A percentile compares a stretch with the other conserved stretches of the same genome.
Evolutionary conservation across 2,329 filamentous ascomycete species (phyloP).

Genomic region (Colletotrichum liaoningense): DNA sequence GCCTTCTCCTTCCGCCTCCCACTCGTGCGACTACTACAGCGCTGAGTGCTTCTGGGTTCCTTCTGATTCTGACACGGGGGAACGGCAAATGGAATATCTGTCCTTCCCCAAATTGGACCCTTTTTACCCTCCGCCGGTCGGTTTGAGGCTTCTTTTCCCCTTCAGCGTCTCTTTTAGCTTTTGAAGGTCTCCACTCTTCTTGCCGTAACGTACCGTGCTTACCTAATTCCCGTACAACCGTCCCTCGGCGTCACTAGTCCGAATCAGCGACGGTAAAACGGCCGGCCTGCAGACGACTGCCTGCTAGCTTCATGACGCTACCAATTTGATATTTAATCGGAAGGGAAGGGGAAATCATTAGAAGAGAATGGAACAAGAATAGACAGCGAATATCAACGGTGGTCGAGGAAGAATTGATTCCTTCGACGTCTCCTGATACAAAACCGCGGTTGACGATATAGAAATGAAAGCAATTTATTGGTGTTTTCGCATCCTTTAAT

Average conservation of each 20-base stretch:
- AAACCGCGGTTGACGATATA: background rate
- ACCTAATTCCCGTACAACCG: background rate
- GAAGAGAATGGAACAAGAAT: too few species aligned
- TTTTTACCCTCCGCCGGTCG: background rate
- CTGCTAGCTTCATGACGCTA: background rate
- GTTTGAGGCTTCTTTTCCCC: conserved; percentile 14
- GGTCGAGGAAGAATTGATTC: too few species aligned
- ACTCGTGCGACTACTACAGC: too few species aligned
- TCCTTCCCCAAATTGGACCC: conserved; percentile 29
- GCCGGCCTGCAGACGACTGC: background rate
- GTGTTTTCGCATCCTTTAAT: conserved; percentile 13
- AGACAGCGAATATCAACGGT: too few species aligned
- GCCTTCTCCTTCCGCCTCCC: conserved; percentile 9
- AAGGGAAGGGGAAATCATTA: too few species aligned
- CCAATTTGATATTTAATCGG: background rate
- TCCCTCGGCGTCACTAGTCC: background rate
- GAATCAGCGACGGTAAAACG: background rate
- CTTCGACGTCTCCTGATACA: too few species aligned
- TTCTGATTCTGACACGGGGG: too few species aligned
- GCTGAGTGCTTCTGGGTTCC: too few species aligned
- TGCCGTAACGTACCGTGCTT: background rate
- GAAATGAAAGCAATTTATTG: background rate
- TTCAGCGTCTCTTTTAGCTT: background rate
- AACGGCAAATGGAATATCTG: conserved; percentile 36
- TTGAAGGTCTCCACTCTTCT: background rate